Base-by-base conservation (phyloP, 345 rosid species). In the Adansonia digitata region DNA sequence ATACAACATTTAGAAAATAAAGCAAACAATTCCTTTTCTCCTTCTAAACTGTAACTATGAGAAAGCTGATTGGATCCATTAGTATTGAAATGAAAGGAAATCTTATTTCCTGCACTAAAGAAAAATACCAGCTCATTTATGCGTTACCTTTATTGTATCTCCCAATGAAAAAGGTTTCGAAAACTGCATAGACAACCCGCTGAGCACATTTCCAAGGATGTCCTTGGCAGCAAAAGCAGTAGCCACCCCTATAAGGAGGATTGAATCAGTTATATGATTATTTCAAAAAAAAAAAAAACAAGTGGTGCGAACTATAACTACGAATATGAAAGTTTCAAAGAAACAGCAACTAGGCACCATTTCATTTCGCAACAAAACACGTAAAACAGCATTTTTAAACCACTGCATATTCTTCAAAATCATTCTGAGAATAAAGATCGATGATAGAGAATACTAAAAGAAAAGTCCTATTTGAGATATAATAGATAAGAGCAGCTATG, bases 191-290 rank as follows among this genome's bases (percentile, higher is more conserved):
- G 98, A 93, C 74, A 93, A 83, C 37, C 99, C 99, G 82, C 94
- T 89, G 48, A 95, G 90, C 77, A 95, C 89, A 83, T 95, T 95
- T 49, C 99, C 97, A 74, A 95, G 98, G 74, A 93, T 59, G 42
- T 95, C 99, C 82, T 81, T 89, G 12, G 96, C 88, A 84, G 99
- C 99, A 87, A 95, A 92, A 78, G 98, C 98, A 80, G 99, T 95
- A 59, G 98, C 99, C 65, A 95, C 99, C 72, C 99, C 99, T 95
- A 87, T 64, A 71, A 5, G 79, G 79, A 7, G 52, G 18, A 22
- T 46, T 51, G 71, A 52, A 42, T 31, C 17, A 37, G 63, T 22
- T 63, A 26, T 61, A 45, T 29, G 37, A 51, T 48, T 26, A 56
- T 13, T 56, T 27, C n/a, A 18, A 43, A 43, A 10, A 59, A 43